A percentile compares a stretch with the other conserved stretches of the same genome.
These are phyloP conservation scores for Eremothecium coryli DNA, from an alignment of 1,139 yeast genomes.

Conservation along the genomic window DNA sequence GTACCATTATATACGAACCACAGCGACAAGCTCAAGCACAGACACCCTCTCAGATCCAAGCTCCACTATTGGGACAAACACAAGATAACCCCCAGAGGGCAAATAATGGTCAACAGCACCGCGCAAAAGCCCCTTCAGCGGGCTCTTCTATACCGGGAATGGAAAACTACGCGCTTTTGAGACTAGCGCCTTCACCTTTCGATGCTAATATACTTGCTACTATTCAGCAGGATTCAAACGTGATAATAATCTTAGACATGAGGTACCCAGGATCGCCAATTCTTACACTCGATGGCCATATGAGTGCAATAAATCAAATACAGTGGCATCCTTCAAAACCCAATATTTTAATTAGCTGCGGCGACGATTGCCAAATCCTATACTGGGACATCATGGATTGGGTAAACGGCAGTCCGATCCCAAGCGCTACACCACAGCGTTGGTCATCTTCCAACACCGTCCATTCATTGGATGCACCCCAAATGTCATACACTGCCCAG, in stretches of 20 bases:
- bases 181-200: slow-evolving; percentile 67
- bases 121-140: slow-evolving; percentile 8
- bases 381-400: slow-evolving; percentile 63
- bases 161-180: slow-evolving; percentile 44
- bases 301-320: slow-evolving; percentile 58
- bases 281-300: slow-evolving; percentile 58
- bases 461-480: slow-evolving; percentile 19
- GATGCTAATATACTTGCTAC: slow-evolving; percentile 81
- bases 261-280: slow-evolving; percentile 83
- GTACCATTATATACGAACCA: slow-evolving; percentile 86
- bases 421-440: slow-evolving; percentile 5
- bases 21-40: slow-evolving; percentile 11
- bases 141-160: slow-evolving; percentile 5
- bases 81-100: neutral
- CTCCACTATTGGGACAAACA: neutral
- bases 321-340: slow-evolving; percentile 74
- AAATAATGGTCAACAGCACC: neutral
- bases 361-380: slow-evolving; percentile 85
- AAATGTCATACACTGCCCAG: slow-evolving; percentile 20
- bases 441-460: slow-evolving; percentile 10
- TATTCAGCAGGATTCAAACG: slow-evolving; percentile 60
- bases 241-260: slow-evolving; percentile 67
- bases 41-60: slow-evolving; percentile 10
- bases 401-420: slow-evolving; percentile 10
- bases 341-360: slow-evolving; percentile 61